Base-by-base conservation (phyloP, 768 basidiomycete genomes). In the Punctularia strigosozonata region DNA sequence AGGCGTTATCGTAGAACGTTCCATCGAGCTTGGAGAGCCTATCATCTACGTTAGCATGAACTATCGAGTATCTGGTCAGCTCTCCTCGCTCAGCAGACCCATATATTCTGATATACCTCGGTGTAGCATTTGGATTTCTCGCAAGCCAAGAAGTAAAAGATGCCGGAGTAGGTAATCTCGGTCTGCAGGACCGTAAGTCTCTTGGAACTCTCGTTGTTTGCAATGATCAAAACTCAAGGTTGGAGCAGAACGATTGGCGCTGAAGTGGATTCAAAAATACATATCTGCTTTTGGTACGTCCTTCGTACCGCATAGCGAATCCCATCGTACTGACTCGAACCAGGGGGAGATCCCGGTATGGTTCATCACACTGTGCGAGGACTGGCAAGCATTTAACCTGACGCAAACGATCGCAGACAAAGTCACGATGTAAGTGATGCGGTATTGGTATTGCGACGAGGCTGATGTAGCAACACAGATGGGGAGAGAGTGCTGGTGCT, bases 401-500 rank as follows among this genome's bases (percentile, higher is more conserved):
- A n/a, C n/a, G n/a, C n/a, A n/a, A 66, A 68, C 3, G 67, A 71
- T 49, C 66, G 61, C 2, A 48, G 41, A n/a, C 13, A 63, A 63
- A 43, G 66, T 70, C 22, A 69, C 65, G 1, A 63, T 70, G 45
- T 65, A 57, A 35, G 64, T 30, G 18, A 34, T 10, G 8, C 18
- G 10, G 33, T 19, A 34, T 34, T 34, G 33, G 20, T 34, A 34
- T 34, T 8, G 10, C 7, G 10, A 10, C 33, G 10, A n/a, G n/a
- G n/a, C n/a, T n/a, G n/a, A n/a, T 10, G 20, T 12, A 8, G 10
- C 14, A 4, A 7, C 32, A 17, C 25, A 68, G 67, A 23, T 68
- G 63, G 58, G 76, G 76, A 7, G 58, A 75, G 45, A 65, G 62
- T 12, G 73, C 75, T 3, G 76, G 76, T 12, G 72, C 71, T 3